Evolutionary conservation across 2,329 filamentous ascomycete species (phyloP).

Genomic region (Elsinoe batatas): DNA sequence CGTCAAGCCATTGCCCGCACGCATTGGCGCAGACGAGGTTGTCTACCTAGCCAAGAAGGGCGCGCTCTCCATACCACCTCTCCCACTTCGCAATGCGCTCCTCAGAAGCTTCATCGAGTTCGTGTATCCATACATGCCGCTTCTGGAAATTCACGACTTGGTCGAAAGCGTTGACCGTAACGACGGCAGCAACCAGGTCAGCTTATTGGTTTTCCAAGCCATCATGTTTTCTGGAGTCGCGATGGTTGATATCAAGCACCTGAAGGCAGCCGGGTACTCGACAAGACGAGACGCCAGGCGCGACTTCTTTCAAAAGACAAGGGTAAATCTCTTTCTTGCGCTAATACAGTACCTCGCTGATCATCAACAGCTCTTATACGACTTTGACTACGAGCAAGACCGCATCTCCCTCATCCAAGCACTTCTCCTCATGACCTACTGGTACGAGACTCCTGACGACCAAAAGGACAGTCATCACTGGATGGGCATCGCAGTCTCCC

Average conservation of each 20-base stretch:
- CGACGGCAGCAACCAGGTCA: conserved; percentile 63
- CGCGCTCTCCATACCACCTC: conserved; percentile 64
- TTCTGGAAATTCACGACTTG: conserved; percentile 59
- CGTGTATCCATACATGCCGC: conserved; percentile 88
- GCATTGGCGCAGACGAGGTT: conserved; percentile 72
- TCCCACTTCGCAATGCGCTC: conserved; percentile 65
- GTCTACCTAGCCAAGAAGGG: conserved; percentile 76
- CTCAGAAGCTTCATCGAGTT: conserved; percentile 77
- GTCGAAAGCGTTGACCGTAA: conserved; percentile 50
- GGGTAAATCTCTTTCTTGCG: conserved; percentile 46
- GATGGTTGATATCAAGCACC: conserved; percentile 70
- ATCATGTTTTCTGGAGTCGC: conserved; percentile 90
- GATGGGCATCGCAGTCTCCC: conserved; percentile 91
- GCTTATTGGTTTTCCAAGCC: conserved; percentile 81
- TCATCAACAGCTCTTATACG: conserved; percentile 63
- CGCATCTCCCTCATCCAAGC: conserved; percentile 82
- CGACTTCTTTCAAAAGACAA: conserved; percentile 78
- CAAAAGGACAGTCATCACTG: conserved; percentile 98
- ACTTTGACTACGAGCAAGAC: conserved; percentile 90
- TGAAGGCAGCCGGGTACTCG: conserved; percentile 67
- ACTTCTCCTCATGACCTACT: conserved; percentile 86
- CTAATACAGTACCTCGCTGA: not conserved
- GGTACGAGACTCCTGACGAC: conserved; percentile 94
- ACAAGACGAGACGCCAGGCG: conserved; percentile 75
- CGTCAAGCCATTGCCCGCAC: conserved; percentile 67